These are phyloP conservation scores for Castanopsis chinensis DNA, from an alignment of 306 rosid genomes.

Conservation along the genomic window DNA sequence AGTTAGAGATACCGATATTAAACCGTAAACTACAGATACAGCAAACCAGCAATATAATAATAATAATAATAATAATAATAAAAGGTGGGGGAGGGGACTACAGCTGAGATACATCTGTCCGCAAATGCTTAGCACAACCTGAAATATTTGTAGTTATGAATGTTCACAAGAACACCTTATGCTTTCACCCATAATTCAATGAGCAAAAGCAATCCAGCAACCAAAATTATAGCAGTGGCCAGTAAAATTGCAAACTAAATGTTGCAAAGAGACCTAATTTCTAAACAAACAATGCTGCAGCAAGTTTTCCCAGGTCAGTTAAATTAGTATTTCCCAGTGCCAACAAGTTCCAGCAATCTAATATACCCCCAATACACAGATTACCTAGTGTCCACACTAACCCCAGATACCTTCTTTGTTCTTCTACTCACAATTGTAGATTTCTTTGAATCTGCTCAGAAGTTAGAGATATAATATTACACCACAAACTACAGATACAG, in stretches of 20 bases:
- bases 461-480: background rate
- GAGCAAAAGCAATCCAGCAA: background rate
- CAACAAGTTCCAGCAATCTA: background rate
- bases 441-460: constrained; percentile 77
- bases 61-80: too few relatives aligned
- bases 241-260: background rate
- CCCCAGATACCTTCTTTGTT: constrained; percentile 70
- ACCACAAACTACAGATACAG: background rate
- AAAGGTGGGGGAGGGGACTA: background rate
- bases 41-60: background rate
- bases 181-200: background rate
- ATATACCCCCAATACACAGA: background rate
- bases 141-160: background rate
- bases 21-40: background rate
- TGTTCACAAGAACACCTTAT: background rate
- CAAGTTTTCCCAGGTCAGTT: background rate
- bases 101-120: background rate
- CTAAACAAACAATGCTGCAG: background rate
- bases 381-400: background rate
- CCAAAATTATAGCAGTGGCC: background rate
- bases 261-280: background rate
- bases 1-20: background rate
- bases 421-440: constrained; percentile 94
- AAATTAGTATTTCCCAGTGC: background rate
- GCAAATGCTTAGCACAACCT: background rate